Evolutionary conservation across 148 eudicot species (phyloP).

Genomic region (Salicornia ramosissima): DNA sequence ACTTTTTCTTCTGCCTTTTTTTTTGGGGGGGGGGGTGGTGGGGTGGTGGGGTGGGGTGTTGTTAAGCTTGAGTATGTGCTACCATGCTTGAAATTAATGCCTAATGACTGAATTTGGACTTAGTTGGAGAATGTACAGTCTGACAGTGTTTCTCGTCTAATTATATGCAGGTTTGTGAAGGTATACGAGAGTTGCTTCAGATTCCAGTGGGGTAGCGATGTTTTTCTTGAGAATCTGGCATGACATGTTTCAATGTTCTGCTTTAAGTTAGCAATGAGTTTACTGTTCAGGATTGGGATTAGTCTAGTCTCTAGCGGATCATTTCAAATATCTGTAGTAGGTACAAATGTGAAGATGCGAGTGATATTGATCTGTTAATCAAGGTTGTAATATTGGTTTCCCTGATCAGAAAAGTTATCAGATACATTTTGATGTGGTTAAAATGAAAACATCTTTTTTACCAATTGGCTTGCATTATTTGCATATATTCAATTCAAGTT

Average conservation of each 20-base stretch:
- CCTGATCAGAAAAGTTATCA: background rate
- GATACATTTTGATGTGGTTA: background rate
- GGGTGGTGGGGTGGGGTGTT: too few species aligned
- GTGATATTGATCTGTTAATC: background rate
- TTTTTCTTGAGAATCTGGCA: background rate
- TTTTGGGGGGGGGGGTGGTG: too few species aligned
- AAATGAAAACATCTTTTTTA: background rate
- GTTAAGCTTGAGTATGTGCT: background rate
- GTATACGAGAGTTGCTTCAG: conserved; percentile 69
- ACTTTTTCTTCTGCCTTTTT: background rate
- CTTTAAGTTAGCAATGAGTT: background rate
- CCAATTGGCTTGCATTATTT: background rate
- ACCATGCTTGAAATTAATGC: background rate
- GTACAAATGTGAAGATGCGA: conserved; percentile 7
- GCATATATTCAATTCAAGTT: background rate
- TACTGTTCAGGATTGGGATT: background rate
- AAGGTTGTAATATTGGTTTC: background rate
- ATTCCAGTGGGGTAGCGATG: conserved; percentile 28
- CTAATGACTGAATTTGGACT: background rate
- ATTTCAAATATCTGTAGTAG: background rate
- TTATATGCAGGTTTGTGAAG: conserved; percentile 66
- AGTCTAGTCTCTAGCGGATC: background rate
- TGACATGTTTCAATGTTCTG: background rate
- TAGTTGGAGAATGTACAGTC: background rate
- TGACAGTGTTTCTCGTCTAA: conserved; percentile 1